These are phyloP conservation scores for Coniochaeta prunicola DNA, from an alignment of 2,329 filamentous ascomycete species.

Conservation along the genomic window DNA sequence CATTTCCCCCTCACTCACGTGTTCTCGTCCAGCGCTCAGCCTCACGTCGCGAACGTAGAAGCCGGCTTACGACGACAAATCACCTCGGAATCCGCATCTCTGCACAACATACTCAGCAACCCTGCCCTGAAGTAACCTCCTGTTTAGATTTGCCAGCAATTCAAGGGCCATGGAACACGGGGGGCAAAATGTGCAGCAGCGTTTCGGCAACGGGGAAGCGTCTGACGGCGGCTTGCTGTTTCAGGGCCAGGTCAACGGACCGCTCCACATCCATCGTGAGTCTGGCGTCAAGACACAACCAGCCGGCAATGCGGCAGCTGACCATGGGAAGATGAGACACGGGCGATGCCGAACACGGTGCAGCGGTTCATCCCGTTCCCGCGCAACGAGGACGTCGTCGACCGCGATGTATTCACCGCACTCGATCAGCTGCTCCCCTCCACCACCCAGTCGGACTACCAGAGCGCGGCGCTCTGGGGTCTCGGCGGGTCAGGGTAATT, in stretches of 20 bases:
- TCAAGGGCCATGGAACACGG: background rate
- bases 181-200: conserved; percentile 7
- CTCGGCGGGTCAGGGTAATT: conserved; percentile 16
- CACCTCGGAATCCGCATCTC: too few relatives aligned
- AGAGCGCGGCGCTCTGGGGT: background rate
- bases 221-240: conserved; percentile 6
- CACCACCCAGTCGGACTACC: background rate
- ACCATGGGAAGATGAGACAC: background rate
- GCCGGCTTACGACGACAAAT: too few relatives aligned
- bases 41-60: too few relatives aligned
- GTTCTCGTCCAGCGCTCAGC: too few relatives aligned
- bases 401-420: background rate
- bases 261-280: conserved; percentile 6
- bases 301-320: background rate
- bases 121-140: too few relatives aligned
- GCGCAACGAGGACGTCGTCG: background rate
- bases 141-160: too few relatives aligned
- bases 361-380: background rate
- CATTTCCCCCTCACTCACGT: too few relatives aligned
- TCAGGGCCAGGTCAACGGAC: conserved; percentile 6
- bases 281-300: background rate
- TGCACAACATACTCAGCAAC: too few relatives aligned
- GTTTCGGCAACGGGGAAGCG: conserved; percentile 6
- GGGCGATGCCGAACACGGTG: background rate
- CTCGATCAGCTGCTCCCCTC: background rate